These are phyloP conservation scores for Salix arbutifolia DNA, from an alignment of 345 rosid genomes.

Conservation along the genomic window DNA sequence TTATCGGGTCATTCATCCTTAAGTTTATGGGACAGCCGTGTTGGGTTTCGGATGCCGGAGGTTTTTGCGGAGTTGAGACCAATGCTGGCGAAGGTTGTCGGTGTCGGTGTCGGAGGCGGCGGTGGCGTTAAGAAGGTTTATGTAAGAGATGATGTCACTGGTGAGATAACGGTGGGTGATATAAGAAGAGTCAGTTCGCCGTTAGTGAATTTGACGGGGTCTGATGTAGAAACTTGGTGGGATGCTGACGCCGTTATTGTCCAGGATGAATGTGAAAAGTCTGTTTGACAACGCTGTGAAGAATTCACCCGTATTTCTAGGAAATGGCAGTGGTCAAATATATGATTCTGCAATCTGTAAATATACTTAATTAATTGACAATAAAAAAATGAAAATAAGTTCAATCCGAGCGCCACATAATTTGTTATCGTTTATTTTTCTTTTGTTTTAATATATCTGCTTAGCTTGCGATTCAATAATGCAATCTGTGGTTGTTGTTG, in stretches of 20 bases:
- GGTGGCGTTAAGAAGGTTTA: conserved; percentile 31
- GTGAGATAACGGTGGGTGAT: conserved; percentile 46
- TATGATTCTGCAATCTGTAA: background rate
- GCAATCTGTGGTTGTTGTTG: background rate
- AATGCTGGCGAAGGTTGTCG: conserved; percentile 29
- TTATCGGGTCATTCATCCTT: conserved; percentile 28
- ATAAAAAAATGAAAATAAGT: background rate
- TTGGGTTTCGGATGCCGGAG: conserved; percentile 38
- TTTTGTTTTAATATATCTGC: background rate
- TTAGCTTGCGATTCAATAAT: background rate
- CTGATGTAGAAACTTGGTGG: conserved; percentile 46
- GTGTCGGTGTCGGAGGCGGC: conserved; percentile 27
- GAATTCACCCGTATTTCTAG: background rate
- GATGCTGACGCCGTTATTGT: conserved; percentile 53
- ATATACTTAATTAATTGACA: background rate
- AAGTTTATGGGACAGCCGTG: conserved; percentile 64
- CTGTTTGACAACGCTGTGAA: background rate
- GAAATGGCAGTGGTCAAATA: background rate
- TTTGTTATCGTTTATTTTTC: background rate
- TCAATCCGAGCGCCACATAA: background rate
- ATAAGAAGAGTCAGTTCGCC: conserved; percentile 48
- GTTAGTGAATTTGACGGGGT: conserved; percentile 39
- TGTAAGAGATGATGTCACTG: conserved; percentile 35
- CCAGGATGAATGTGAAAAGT: conserved; percentile 11
- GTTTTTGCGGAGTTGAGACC: conserved; percentile 66